Base-by-base conservation (phyloP, 768 basidiomycete genomes). In the Roridomyces roridus region DNA sequence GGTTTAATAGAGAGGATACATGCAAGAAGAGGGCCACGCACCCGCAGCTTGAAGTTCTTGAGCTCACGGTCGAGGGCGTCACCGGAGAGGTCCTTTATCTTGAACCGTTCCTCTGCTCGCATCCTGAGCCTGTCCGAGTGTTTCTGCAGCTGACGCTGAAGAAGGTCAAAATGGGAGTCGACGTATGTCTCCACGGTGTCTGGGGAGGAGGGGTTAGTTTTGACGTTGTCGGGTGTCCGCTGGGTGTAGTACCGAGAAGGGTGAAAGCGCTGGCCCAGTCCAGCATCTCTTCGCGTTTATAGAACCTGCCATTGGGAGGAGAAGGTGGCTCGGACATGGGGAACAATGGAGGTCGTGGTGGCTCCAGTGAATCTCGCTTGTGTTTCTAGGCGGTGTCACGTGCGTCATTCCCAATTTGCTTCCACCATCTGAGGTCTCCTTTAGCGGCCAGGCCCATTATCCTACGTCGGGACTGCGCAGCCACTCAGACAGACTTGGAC, bases 101-200 rank as follows among this genome's bases (percentile, higher is more conserved):
- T 93, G 65, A 92, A 85, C 4, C 88, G 86, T 63, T 89, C 87
- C 63, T 92, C 92, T 0, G 95, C 94, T 63, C 85, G 85, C 70
- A 83, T 75, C 77, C 92, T 94, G 51, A 97, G 80, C 43, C 85
- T 80, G 58, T 94, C 91, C 63, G 91, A 86, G 67, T 94, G 94
- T 53, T 90, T 95, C 72, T 92, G 89, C 25, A 96, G 81, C 54
- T 86, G 86, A 37, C 95, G 86, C 70, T 96, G 91, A 4, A 92
- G 72, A 15, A 93, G 79, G 69, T 92, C 91, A 60, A 92, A 77
- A 69, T 91, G 88, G 1, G 94, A 94, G 75, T 98, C 94, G 69
- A 95, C 96, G 68, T 90, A 97, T 0, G 95, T 97, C 74, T 97
- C 95, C 70, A 95, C 78, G 9, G 95, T 96, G 72, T 97, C 95